Conservation (phyloP, 192 early-diverging fungal species). For the Linnemannia elongata region DNA sequence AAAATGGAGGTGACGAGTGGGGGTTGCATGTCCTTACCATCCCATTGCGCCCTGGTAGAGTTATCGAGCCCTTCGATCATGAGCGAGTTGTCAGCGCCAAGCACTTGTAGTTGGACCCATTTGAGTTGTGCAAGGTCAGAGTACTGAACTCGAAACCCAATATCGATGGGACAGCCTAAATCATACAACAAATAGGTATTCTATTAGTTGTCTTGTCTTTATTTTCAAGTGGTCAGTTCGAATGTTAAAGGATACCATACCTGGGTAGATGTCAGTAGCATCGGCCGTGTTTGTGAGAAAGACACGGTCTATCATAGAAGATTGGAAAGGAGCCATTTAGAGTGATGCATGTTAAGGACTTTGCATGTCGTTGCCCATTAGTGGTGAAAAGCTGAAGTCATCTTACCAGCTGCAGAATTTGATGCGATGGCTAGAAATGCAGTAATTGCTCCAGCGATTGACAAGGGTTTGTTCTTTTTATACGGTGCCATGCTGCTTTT, state of each 20-base stretch:
- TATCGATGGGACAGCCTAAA: constrained; percentile 4
- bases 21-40: background rate
- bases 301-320: constrained; percentile 6
- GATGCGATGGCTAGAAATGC: background rate
- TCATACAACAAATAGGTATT: background rate
- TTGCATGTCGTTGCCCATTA: too few relatives aligned
- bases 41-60: constrained; percentile 24
- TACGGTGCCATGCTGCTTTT: background rate
- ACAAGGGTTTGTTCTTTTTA: background rate
- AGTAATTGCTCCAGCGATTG: background rate
- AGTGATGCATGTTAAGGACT: background rate
- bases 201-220: background rate
- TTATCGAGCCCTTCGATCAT: constrained; percentile 21
- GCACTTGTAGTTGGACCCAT: constrained; percentile 29
- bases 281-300: constrained; percentile 3
- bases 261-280: constrained; percentile 13
- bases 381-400: too few relatives aligned
- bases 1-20: background rate
- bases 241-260: background rate
- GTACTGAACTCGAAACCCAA: constrained; percentile 26
- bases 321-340: background rate
- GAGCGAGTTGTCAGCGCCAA: background rate
- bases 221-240: background rate
- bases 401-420: background rate
- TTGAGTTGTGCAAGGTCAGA: constrained; percentile 26